phyloP scores from a whole-genome alignment of 2,329 filamentous ascomycete genomes.

The Aphanoascus verrucosus region DNA sequence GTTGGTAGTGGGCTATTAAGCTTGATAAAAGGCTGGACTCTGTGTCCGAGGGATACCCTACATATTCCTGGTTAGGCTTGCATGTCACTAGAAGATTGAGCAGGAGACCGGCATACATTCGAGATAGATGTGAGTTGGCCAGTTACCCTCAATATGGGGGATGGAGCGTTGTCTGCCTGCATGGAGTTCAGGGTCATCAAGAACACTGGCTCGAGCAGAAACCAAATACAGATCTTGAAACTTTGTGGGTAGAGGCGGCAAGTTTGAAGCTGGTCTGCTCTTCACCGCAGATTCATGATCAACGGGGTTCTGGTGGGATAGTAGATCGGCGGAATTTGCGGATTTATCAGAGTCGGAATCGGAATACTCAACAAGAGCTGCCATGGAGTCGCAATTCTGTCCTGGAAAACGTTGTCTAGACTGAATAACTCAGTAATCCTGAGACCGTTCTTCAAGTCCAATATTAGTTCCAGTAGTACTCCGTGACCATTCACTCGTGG shows the following conservation, averaged over 20 bases:
- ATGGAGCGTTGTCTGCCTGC: slow-evolving; percentile 70
- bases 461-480: too few relatives aligned
- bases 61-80: slow-evolving; percentile 11
- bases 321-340: slow-evolving; percentile 17
- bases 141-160: slow-evolving; percentile 79
- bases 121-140: slow-evolving; percentile 85
- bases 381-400: slow-evolving; percentile 26
- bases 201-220: slow-evolving; percentile 62
- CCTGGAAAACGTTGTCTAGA: slow-evolving; percentile 24
- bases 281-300: too few relatives aligned
- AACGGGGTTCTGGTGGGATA: slow-evolving; percentile 35
- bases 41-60: slow-evolving; percentile 33
- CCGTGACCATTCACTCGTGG: too few relatives aligned
- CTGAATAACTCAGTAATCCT: background rate
- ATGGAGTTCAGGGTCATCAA: slow-evolving; percentile 75
- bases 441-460: background rate
- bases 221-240: slow-evolving; percentile 89
- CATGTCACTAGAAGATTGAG: background rate
- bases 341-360: too few relatives aligned
- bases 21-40: slow-evolving; percentile 26
- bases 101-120: slow-evolving; percentile 66
- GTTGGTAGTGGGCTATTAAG: slow-evolving; percentile 22
- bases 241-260: slow-evolving; percentile 64
- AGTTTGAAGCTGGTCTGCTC: background rate
- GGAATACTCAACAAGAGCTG: slow-evolving; percentile 37